Conservation (phyloP, 1,284 basidiomycete genomes). For the Ustilago sp. region DNA sequence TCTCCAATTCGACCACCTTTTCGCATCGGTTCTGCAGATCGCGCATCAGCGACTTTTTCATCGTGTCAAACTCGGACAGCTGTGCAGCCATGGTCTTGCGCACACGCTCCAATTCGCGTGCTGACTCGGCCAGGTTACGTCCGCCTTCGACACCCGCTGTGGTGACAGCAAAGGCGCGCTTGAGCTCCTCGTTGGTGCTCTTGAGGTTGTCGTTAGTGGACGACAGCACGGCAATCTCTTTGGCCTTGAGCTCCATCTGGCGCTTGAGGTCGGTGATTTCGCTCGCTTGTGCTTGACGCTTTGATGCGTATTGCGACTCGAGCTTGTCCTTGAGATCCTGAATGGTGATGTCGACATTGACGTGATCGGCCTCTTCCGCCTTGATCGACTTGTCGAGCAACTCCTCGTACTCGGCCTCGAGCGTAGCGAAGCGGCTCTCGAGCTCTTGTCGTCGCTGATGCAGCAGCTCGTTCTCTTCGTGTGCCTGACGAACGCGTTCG, state of each 20-base stretch:
- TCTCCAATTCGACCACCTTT: conserved; percentile 99
- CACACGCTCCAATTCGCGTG: conserved; percentile 95
- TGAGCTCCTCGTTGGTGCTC: conserved; percentile 96
- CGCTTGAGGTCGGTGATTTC: conserved; percentile 92
- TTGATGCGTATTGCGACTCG: conserved; percentile 90
- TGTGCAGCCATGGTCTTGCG: conserved; percentile 97
- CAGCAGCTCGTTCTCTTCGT: conserved; percentile 92
- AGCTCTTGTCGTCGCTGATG: conserved; percentile 86
- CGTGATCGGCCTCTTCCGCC: conserved; percentile 65
- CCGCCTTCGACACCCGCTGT: conserved; percentile 96
- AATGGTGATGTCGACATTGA: conserved; percentile 77
- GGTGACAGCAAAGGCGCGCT: conserved; percentile 86
- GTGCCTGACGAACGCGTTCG: conserved; percentile 86
- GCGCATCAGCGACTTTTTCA: conserved; percentile 98
- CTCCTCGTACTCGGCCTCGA: conserved; percentile 96
- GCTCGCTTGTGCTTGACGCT: conserved; percentile 86
- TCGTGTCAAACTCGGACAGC: conserved; percentile 96
- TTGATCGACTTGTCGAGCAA: conserved; percentile 75
- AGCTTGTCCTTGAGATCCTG: conserved; percentile 92
- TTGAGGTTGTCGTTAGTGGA: conserved; percentile 91
- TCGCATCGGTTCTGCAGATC: conserved; percentile 99
- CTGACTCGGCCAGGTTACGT: conserved; percentile 85
- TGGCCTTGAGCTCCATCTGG: conserved; percentile 86
- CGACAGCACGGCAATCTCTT: conserved; percentile 86
- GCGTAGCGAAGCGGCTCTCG: conserved; percentile 81